A percentile compares a stretch with the other conserved stretches of the same genome.
phyloP scores from a whole-genome alignment of 495 filamentous ascomycete genomes.

The Penicillium lividum region DNA sequence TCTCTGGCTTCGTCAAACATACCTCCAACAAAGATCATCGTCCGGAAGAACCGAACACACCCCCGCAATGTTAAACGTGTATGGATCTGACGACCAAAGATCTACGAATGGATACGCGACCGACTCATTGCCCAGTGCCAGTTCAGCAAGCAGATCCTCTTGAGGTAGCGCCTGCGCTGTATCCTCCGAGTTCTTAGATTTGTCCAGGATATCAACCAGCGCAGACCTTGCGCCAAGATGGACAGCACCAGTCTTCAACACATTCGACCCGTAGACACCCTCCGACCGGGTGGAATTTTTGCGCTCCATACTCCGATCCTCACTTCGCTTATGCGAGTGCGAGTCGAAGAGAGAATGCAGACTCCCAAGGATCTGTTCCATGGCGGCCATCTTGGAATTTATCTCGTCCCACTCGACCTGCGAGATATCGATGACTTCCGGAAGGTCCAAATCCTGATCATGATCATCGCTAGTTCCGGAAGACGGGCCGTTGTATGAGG shows the following conservation, averaged over 20 bases:
- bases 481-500: conserved; percentile 18
- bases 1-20: background rate
- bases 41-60: conserved; percentile 68
- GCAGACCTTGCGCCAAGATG: conserved; percentile 59
- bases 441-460: conserved; percentile 24
- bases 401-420: conserved; percentile 50
- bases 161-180: conserved; percentile 61
- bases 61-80: conserved; percentile 65
- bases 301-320: conserved; percentile 16
- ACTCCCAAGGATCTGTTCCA: conserved; percentile 46
- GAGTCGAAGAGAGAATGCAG: conserved; percentile 38
- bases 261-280: conserved; percentile 51
- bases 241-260: conserved; percentile 47
- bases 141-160: conserved; percentile 75
- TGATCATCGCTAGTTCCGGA: conserved; percentile 20
- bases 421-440: conserved; percentile 40
- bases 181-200: conserved; percentile 39
- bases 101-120: conserved; percentile 78
- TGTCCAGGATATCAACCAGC: conserved; percentile 50
- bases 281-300: conserved; percentile 33
- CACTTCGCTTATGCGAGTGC: conserved; percentile 30
- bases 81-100: conserved; percentile 65
- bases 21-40: conserved; percentile 63
- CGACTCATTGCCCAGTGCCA: conserved; percentile 77
- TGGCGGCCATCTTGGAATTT: conserved; percentile 45